Evolutionary conservation across 2,329 filamentous ascomycete genomes (phyloP).

Genomic region (Erysiphe pulchra): DNA sequence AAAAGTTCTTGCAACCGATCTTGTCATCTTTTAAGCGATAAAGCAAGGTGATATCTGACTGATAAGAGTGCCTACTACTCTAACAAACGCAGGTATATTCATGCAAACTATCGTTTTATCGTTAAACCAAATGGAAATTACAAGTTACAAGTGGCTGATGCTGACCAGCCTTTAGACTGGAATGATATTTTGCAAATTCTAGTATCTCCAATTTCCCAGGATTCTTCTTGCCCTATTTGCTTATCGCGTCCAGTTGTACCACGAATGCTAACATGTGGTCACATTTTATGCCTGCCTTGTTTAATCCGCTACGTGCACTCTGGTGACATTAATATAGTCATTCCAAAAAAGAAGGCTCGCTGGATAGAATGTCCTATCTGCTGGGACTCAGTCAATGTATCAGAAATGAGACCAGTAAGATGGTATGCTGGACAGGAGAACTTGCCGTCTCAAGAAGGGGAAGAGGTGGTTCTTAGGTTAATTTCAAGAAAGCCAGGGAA

Average conservation of each 20-base stretch:
- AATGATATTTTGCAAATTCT: constrained; percentile 72
- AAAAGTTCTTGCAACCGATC: constrained; percentile 68
- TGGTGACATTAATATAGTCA: constrained; percentile 33
- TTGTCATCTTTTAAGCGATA: constrained; percentile 73
- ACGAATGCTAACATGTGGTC: constrained; percentile 88
- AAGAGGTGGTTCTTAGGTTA: constrained; percentile 70
- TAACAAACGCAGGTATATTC: constrained; percentile 39
- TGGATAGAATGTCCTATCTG: constrained; percentile 97
- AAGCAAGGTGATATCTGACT: constrained; percentile 38
- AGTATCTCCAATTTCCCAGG: constrained; percentile 70
- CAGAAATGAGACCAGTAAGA: constrained; percentile 66
- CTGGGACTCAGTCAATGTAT: constrained; percentile 78
- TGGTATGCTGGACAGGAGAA: constrained; percentile 82
- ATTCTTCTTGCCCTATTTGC: constrained; percentile 79
- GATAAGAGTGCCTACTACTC: background rate
- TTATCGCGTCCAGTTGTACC: constrained; percentile 79
- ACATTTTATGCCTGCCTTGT: constrained; percentile 89
- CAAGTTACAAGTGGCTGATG: constrained; percentile 53
- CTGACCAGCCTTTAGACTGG: constrained; percentile 82
- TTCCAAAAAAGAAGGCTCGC: constrained; percentile 40
- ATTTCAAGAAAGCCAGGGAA: constrained; percentile 59
- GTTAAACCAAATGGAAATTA: constrained; percentile 67
- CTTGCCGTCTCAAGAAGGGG: constrained; percentile 52
- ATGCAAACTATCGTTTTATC: constrained; percentile 94
- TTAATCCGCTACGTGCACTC: constrained; percentile 91